A percentile compares a stretch with the other conserved stretches of the same genome.
phyloP scores from a whole-genome alignment of 1,284 basidiomycete genomes.

The Amylostereum areolatum region DNA sequence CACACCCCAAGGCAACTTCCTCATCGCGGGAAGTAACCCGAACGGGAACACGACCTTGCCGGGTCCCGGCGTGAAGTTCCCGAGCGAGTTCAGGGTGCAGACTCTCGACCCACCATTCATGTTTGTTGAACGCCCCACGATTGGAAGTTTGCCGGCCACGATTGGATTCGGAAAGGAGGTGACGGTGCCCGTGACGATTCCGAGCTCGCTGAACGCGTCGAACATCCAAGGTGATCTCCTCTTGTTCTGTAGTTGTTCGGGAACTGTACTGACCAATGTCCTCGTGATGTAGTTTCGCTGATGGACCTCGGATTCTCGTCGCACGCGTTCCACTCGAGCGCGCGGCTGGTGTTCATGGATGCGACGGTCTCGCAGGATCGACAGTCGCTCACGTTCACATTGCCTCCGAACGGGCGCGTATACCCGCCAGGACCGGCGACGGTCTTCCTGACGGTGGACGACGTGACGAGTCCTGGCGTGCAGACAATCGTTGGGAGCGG shows the following conservation, averaged over 20 bases:
- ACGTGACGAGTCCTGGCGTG: constrained; percentile 38
- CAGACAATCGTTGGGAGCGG: constrained; percentile 42
- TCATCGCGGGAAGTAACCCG: constrained; percentile 47
- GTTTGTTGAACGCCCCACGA: constrained; percentile 28
- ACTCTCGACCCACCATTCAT: constrained; percentile 43
- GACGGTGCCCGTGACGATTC: constrained; percentile 30
- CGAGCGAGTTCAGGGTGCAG: constrained; percentile 43
- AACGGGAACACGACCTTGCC: constrained; percentile 30
- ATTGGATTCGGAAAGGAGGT: constrained; percentile 34
- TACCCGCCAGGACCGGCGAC: constrained; percentile 47
- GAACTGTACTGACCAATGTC: background rate
- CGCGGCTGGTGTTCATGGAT: constrained; percentile 41
- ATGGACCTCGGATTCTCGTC: constrained; percentile 45
- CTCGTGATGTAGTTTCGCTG: constrained; percentile 25
- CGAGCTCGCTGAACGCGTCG: constrained; percentile 16
- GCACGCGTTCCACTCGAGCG: constrained; percentile 39
- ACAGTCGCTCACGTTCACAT: constrained; percentile 33
- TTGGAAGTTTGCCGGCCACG: constrained; percentile 29
- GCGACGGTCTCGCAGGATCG: constrained; percentile 26
- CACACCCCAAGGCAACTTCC: constrained; percentile 36
- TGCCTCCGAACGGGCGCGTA: constrained; percentile 38
- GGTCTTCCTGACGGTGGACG: constrained; percentile 41
- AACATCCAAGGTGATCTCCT: constrained; percentile 19
- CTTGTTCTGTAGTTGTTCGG: background rate
- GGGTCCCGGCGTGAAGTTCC: constrained; percentile 16